A percentile compares a stretch with the other conserved stretches of the same genome.
Conservation (phyloP, 768 basidiomycete species). For the Auriculariales sp. region DNA sequence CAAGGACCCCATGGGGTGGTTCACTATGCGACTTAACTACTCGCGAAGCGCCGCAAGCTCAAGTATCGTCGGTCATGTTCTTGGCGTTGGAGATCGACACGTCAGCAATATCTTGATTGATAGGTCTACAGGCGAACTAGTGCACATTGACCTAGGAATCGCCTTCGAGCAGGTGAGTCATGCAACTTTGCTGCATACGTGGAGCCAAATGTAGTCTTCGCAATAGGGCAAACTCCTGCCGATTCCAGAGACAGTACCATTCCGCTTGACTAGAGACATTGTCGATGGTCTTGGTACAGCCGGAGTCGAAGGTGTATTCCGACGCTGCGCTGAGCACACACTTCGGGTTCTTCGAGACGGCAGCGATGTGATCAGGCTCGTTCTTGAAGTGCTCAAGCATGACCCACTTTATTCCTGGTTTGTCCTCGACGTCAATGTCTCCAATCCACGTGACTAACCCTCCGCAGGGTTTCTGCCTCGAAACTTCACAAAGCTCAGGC, state of each 20-base stretch:
- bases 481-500: conserved; percentile 10
- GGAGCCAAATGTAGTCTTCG: neutral
- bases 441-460: neutral
- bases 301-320: conserved; percentile 87
- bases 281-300: conserved; percentile 87
- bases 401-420: conserved; percentile 92
- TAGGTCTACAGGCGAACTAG: conserved; percentile 64
- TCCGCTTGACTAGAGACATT: conserved; percentile 87
- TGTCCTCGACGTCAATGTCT: conserved; percentile 10
- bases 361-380: conserved; percentile 81
- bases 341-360: conserved; percentile 76
- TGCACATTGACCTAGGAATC: conserved; percentile 94
- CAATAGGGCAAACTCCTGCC: conserved; percentile 61
- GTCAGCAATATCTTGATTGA: conserved; percentile 86
- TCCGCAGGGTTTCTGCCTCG: neutral
- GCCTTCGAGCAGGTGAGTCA: conserved; percentile 78
- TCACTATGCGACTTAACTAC: conserved; percentile 78
- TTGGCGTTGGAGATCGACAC: conserved; percentile 91
- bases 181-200: neutral
- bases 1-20: conserved; percentile 84
- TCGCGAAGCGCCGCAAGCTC: conserved; percentile 85
- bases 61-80: conserved; percentile 83
- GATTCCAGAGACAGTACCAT: conserved; percentile 82
- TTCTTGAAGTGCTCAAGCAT: conserved; percentile 92
- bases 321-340: conserved; percentile 89